These are phyloP conservation scores for Persicaria tinctoria DNA, from an alignment of 148 eudicot species.

Conservation along the genomic window DNA sequence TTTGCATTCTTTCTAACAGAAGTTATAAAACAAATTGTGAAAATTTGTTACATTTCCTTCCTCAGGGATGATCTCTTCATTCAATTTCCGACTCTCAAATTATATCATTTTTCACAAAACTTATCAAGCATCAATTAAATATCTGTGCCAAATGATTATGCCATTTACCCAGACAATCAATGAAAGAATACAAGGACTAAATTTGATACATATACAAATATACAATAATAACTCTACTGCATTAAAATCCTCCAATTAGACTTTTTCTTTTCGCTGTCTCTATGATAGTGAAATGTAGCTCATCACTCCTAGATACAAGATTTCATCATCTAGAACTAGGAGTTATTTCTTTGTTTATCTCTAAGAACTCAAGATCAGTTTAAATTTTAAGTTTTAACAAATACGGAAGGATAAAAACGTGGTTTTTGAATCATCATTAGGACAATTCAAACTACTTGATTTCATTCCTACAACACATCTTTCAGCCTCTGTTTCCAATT, in stretches of 20 bases:
- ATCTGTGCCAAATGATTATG: not conserved
- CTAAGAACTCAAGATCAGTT: not conserved
- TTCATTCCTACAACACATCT: not conserved
- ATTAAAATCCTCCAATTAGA: not conserved
- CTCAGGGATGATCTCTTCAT: not conserved
- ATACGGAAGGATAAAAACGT: not conserved
- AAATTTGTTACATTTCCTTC: not conserved
- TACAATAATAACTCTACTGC: not conserved
- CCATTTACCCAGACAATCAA: not conserved
- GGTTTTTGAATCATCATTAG: no score
- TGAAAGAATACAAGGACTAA: not conserved
- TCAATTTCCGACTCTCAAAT: not conserved
- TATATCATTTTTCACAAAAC: not conserved
- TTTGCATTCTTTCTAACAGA: no score
- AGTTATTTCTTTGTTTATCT: not conserved
- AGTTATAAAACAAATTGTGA: no score
- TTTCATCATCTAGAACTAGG: not conserved
- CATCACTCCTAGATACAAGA: not conserved
- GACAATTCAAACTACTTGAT: not conserved
- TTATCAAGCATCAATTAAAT: not conserved
- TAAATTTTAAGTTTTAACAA: not conserved
- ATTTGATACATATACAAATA: not conserved
- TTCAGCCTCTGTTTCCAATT: not conserved
- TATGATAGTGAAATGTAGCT: not conserved
- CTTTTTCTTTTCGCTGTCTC: not conserved